Percentiles rank a stretch among this genome's conserved stretches.
phyloP scores from a whole-genome alignment of 306 rosid species.

The Casuarina glauca region DNA sequence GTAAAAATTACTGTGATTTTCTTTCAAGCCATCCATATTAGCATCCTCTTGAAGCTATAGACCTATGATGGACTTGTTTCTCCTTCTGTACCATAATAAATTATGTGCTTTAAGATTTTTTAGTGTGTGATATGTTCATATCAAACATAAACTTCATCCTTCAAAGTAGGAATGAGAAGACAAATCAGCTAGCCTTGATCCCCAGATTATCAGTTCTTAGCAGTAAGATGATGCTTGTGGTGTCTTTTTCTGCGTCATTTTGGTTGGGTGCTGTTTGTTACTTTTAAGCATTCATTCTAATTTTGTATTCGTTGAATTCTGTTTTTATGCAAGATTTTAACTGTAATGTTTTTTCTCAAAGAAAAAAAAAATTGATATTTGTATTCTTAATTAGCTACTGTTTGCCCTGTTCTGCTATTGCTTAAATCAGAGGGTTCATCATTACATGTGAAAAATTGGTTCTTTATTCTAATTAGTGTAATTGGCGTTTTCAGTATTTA shows the following conservation, averaged over 20 bases:
- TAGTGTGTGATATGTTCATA: neutral
- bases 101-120: neutral
- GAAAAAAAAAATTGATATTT: too few species aligned
- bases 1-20: neutral
- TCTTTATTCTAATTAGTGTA: neutral
- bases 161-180: neutral
- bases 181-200: neutral
- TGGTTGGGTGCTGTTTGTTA: too few species aligned
- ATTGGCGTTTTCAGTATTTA: neutral
- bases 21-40: neutral
- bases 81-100: neutral
- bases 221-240: neutral
- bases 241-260: neutral
- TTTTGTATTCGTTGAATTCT: too few species aligned
- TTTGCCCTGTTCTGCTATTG: neutral
- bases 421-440: neutral
- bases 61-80: conserved; percentile 1
- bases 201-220: neutral
- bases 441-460: neutral
- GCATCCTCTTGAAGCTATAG: neutral
- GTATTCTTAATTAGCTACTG: neutral
- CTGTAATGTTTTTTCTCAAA: too few species aligned
- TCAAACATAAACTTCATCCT: neutral
- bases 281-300: too few species aligned
- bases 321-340: too few species aligned